A percentile compares a stretch with the other conserved stretches of the same genome.
Conservation (phyloP, 805 yeast species). For the Yarrowia keelungensis region DNA sequence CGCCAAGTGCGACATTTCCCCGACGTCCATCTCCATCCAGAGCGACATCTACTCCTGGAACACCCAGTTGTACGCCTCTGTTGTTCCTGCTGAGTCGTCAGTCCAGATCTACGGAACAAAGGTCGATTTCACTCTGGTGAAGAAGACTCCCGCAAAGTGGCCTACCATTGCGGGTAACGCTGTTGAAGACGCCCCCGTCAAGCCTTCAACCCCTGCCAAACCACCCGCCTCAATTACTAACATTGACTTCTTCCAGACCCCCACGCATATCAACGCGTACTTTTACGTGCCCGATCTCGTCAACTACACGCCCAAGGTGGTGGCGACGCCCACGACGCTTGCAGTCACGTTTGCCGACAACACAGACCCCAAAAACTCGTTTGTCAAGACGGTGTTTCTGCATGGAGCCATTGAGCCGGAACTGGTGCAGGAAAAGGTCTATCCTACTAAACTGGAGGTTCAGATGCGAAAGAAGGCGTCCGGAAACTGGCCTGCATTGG, state of each 20-base stretch:
- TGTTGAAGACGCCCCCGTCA: neutral
- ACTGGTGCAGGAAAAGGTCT: slow-evolving; percentile 35
- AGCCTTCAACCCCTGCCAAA: neutral
- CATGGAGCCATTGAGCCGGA: slow-evolving; percentile 27
- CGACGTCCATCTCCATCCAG: slow-evolving; percentile 36
- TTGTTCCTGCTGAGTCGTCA: slow-evolving; percentile 57
- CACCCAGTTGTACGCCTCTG: slow-evolving; percentile 62
- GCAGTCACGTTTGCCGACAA: slow-evolving; percentile 7
- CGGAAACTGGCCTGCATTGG: slow-evolving; percentile 72
- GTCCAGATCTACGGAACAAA: slow-evolving; percentile 72
- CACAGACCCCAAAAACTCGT: neutral
- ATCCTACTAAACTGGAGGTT: slow-evolving; percentile 42
- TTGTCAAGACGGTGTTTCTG: slow-evolving; percentile 1
- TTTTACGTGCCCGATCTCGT: slow-evolving; percentile 7
- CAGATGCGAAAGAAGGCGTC: slow-evolving; percentile 70
- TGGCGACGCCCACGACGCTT: neutral
- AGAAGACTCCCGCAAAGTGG: slow-evolving; percentile 48
- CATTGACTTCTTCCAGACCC: slow-evolving; percentile 27
- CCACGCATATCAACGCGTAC: slow-evolving; percentile 27
- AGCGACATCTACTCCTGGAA: slow-evolving; percentile 44
- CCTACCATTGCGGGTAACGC: slow-evolving; percentile 21
- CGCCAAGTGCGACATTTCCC: slow-evolving; percentile 53
- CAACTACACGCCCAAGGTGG: neutral
- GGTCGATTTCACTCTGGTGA: slow-evolving; percentile 69
- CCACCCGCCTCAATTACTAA: neutral